Base-by-base conservation (phyloP, 352 stramenopile genomes). In the Pythium scleroteichum region DNA sequence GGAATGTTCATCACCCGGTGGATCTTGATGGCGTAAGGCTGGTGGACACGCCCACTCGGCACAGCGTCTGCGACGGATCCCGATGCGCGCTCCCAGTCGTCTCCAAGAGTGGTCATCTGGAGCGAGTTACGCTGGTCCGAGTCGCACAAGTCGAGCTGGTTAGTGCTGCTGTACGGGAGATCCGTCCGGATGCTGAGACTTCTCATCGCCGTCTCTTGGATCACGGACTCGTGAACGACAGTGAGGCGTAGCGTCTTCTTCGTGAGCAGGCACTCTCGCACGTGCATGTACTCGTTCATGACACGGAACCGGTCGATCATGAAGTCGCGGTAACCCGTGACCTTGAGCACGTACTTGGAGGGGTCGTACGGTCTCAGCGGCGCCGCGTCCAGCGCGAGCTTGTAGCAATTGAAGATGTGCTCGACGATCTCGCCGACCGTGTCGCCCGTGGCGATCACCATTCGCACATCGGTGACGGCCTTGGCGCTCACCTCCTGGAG, bases 351-450 rank as follows among this genome's bases (percentile, higher is more conserved):
- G 55, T 93, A 95, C 64, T 95, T 81, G 29, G 71, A 75, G 7
- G 83, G 83, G 45, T 93, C 82, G 67, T 95, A 95, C 13, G 85
- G 80, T 41, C 71, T 71, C 55, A 95, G 66, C 9, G 85, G 83
- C 0, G 84, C 83, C 0, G 85, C 83, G 66, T 93, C 83, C 4
- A 93, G 62, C 17, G 75, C 77, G 59, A 90, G 79, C 59, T 91
- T 85, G 75, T 95, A 95, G 59, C 82, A 95, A 54, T 92, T 91
- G 62, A 95, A 95, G 24, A 95, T 93, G 53, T 92, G 82, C 76
- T 93, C 85, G 24, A 95, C 85, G 64, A 92, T 92, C 66, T 95
- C 80, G 4, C 79, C 82, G n/a, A 95, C 85, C 1, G 85, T 95
- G 64, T 95, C 85, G 4, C 81, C 77, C 0, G 84, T 90, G 1